phyloP scores from a whole-genome alignment of 768 basidiomycete species.

The Tylopilus felleus region DNA sequence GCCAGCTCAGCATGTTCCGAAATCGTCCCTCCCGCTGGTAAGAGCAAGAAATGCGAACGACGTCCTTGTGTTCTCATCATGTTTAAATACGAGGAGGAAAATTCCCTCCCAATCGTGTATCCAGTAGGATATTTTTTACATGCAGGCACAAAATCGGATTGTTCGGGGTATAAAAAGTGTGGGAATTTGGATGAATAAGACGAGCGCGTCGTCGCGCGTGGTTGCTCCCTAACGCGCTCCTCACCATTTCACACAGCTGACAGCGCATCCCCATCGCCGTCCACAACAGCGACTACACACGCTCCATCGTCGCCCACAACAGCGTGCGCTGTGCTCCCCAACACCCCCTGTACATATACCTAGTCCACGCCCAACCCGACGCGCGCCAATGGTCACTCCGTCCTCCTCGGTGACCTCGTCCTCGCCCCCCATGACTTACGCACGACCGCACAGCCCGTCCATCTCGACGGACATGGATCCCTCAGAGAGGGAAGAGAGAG shows the following conservation, averaged over 20 bases:
- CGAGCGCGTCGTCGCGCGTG: conserved; percentile 38
- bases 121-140: conserved; percentile 15
- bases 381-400: conserved; percentile 67
- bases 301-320: conserved; percentile 4
- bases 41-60: neutral
- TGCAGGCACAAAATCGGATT: conserved; percentile 18
- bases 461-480: conserved; percentile 40
- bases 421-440: conserved; percentile 69
- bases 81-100: conserved; percentile 9
- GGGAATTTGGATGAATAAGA: conserved; percentile 37
- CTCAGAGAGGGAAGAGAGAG: conserved; percentile 55
- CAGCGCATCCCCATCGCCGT: conserved; percentile 33
- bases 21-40: neutral
- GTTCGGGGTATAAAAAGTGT: conserved; percentile 28
- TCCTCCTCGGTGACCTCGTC: conserved; percentile 80
- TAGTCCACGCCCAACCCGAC: conserved; percentile 11
- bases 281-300: conserved; percentile 29
- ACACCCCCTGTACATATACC: conserved; percentile 17
- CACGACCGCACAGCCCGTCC: conserved; percentile 42
- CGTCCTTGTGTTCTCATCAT: conserved; percentile 12
- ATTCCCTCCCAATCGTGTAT: conserved; percentile 7
- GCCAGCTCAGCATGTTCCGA: conserved; percentile 6
- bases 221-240: conserved; percentile 37
- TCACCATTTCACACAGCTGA: conserved; percentile 37
- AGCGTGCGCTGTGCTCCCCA: conserved; percentile 16